A percentile compares a stretch with the other conserved stretches of the same genome.
phyloP scores from a whole-genome alignment of 2,329 filamentous ascomycete species.

The Phialocephala sp. region DNA sequence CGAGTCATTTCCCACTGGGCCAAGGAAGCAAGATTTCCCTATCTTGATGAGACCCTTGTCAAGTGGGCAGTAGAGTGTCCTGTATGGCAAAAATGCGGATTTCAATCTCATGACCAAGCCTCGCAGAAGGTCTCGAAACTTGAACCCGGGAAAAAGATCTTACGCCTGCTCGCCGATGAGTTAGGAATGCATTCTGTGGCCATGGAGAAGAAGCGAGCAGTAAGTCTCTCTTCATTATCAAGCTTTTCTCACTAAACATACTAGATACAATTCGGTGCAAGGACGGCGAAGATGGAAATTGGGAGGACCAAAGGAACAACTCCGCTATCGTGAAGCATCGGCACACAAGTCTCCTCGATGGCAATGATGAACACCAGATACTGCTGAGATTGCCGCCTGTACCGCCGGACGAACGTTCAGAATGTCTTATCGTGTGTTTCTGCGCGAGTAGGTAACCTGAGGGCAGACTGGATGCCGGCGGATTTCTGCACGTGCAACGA shows the following conservation, averaged over 20 bases:
- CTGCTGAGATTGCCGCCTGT: conserved; percentile 64
- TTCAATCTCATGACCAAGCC: conserved; percentile 52
- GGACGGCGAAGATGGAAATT: conserved; percentile 83
- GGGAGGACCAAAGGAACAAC: conserved; percentile 73
- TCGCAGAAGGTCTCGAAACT: conserved; percentile 48
- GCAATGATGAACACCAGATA: conserved; percentile 77
- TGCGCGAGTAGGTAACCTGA: conserved; percentile 46
- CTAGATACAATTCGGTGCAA: conserved; percentile 81
- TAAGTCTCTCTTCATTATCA: conserved; percentile 52
- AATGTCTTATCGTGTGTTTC: conserved; percentile 53
- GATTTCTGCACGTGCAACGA: conserved; percentile 33
- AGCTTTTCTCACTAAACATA: conserved; percentile 30
- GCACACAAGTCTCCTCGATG: conserved; percentile 35
- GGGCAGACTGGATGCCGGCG: conserved; percentile 42
- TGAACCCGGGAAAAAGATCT: conserved; percentile 80
- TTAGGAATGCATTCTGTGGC: conserved; percentile 76
- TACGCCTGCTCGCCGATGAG: conserved; percentile 77
- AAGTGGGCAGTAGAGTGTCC: conserved; percentile 76
- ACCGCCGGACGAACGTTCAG: conserved; percentile 39
- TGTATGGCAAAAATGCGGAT: conserved; percentile 88
- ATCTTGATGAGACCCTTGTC: conserved; percentile 86
- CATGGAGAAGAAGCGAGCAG: conserved; percentile 89
- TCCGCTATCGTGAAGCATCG: conserved; percentile 51
- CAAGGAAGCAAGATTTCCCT: conserved; percentile 88
- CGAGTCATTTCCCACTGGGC: conserved; percentile 89